These are phyloP conservation scores for Cytospora piceae DNA, from an alignment of 2,329 filamentous ascomycete species.

Conservation along the genomic window DNA sequence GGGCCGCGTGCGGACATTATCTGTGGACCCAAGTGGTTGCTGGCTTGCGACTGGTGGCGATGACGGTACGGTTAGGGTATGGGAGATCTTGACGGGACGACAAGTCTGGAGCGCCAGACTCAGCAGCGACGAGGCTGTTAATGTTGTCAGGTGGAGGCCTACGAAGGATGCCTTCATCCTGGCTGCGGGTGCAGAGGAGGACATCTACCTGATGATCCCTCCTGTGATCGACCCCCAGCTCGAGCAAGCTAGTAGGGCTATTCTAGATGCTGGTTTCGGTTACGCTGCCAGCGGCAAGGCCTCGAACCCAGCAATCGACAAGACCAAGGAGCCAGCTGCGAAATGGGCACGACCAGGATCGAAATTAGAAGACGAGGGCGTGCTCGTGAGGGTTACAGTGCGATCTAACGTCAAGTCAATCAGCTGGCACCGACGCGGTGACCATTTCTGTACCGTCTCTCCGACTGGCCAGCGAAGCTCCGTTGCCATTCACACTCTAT, in stretches of 20 bases:
- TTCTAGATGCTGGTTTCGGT: slow-evolving; percentile 89
- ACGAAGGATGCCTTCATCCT: slow-evolving; percentile 79
- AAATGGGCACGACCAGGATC: slow-evolving; percentile 82
- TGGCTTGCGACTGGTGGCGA: slow-evolving; percentile 93
- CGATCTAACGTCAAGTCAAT: slow-evolving; percentile 83
- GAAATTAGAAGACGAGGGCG: slow-evolving; percentile 74
- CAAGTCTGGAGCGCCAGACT: slow-evolving; percentile 85
- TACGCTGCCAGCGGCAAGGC: slow-evolving; percentile 71
- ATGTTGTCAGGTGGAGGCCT: slow-evolving; percentile 88
- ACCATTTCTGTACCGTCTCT: slow-evolving; percentile 92
- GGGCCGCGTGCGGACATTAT: slow-evolving; percentile 81
- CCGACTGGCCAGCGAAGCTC: slow-evolving; percentile 77
- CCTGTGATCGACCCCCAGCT: slow-evolving; percentile 71
- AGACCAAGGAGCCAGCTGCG: slow-evolving; percentile 74
- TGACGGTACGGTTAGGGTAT: slow-evolving; percentile 88
- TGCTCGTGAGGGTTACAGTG: slow-evolving; percentile 80
- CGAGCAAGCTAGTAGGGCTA: slow-evolving; percentile 73
- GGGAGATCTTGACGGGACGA: slow-evolving; percentile 84
- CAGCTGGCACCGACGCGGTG: slow-evolving; percentile 90
- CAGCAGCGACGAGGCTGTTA: slow-evolving; percentile 77
- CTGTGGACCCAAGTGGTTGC: slow-evolving; percentile 82
- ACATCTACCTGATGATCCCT: slow-evolving; percentile 83
- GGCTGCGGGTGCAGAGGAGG: slow-evolving; percentile 81
- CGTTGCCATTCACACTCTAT: slow-evolving; percentile 92
- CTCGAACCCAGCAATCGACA: slow-evolving; percentile 54